Conservation (phyloP, 2,329 filamentous ascomycete genomes). For the Xylariaceae sp. region DNA sequence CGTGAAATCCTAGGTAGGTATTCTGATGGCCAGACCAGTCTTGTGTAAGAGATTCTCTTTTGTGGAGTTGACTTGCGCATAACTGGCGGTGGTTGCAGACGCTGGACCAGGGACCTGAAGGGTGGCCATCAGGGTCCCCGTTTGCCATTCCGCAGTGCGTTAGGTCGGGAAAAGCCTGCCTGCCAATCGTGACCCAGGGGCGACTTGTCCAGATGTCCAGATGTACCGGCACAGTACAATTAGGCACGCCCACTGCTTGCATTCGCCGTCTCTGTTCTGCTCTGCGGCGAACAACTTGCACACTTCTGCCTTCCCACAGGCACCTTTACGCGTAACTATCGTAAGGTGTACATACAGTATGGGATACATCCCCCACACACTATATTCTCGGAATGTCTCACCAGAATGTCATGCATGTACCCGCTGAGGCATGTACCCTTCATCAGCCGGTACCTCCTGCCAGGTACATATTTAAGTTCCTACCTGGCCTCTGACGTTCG, state of each 20-base stretch:
- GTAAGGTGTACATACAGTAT: background rate
- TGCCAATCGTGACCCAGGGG: background rate
- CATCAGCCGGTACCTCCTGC: background rate
- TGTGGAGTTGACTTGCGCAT: too few species aligned
- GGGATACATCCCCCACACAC: background rate
- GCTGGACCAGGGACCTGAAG: background rate
- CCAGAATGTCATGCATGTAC: background rate
- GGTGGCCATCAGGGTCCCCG: slow-evolving; percentile 19
- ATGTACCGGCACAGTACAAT: background rate
- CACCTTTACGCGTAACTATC: background rate
- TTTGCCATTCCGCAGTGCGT: background rate
- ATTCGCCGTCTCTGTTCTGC: background rate
- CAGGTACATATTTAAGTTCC: background rate
- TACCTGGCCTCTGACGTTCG: background rate
- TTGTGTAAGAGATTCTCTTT: too few species aligned
- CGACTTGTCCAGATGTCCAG: background rate
- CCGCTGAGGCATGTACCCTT: background rate
- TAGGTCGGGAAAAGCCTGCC: background rate
- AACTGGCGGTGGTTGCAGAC: background rate
- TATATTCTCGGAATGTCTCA: background rate
- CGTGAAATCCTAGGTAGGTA: too few species aligned
- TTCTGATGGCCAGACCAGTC: too few species aligned
- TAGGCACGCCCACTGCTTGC: background rate
- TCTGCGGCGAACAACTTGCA: background rate
- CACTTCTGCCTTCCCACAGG: too few species aligned